A percentile compares a stretch with the other conserved stretches of the same genome.
phyloP scores from a whole-genome alignment of 495 filamentous ascomycete genomes.

The Podospora comata region DNA sequence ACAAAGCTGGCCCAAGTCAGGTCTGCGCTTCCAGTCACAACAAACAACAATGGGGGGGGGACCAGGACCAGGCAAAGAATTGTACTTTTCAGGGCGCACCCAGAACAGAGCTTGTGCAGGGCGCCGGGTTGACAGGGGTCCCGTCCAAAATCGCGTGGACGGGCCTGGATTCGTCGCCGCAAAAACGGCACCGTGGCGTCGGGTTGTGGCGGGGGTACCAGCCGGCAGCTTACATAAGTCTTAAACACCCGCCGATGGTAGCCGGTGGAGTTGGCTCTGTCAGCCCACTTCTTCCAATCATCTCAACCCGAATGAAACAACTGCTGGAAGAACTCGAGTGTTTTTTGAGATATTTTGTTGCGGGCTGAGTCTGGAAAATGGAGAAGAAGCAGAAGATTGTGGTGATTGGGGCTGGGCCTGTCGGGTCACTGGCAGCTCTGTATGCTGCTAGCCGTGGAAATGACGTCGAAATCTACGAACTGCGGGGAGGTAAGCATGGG shows the following conservation, averaged over 20 bases:
- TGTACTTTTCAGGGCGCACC: conserved; percentile 1
- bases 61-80: neutral
- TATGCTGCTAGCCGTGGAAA: conserved; percentile 86
- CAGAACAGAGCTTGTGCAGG: neutral
- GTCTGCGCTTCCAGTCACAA: neutral
- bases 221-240: neutral
- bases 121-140: neutral
- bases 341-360: neutral
- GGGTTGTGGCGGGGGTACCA: neutral
- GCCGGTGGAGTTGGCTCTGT: neutral
- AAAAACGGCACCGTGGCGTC: conserved; percentile 8
- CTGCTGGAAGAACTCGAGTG: too few relatives aligned
- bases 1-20: neutral
- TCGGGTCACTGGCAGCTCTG: conserved; percentile 85
- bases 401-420: conserved; percentile 87
- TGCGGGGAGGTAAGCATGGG: conserved; percentile 68
- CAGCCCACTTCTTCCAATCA: neutral
- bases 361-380: conserved; percentile 10
- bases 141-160: neutral
- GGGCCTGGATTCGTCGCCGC: conserved; percentile 6
- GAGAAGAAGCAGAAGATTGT: conserved; percentile 62
- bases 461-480: conserved; percentile 90
- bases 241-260: neutral
- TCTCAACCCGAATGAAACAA: neutral
- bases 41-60: neutral